Percentiles rank a stretch among this genome's conserved stretches.
Conservation (phyloP, 1,284 basidiomycete genomes). For the Ustilago sp. region DNA sequence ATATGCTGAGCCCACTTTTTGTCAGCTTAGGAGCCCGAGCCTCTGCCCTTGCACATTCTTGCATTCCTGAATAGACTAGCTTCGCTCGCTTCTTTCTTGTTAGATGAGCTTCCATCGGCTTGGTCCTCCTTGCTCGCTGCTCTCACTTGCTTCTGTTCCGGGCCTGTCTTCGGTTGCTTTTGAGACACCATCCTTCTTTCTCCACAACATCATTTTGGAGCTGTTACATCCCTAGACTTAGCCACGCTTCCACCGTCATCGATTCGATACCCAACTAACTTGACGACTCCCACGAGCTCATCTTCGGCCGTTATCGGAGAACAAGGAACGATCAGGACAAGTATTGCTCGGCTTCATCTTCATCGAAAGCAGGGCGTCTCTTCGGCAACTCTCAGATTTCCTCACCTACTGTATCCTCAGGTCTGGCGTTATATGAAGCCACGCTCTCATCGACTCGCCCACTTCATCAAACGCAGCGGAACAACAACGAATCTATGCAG, state of each 20-base stretch:
- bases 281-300: neutral
- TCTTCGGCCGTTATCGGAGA: neutral
- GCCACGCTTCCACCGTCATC: neutral
- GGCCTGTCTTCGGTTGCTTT: neutral
- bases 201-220: neutral
- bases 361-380: neutral
- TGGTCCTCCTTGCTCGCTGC: neutral
- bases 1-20: neutral
- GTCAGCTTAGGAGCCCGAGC: neutral
- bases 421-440: neutral
- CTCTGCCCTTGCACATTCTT: constrained; percentile 3
- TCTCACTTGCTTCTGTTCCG: neutral
- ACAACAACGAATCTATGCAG: neutral
- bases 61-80: neutral
- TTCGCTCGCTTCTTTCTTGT: neutral
- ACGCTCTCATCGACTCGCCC: neutral
- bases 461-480: neutral
- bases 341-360: neutral
- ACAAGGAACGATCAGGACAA: neutral
- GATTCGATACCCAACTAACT: no score
- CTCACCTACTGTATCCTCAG: neutral
- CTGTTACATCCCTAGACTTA: neutral
- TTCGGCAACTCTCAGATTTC: neutral
- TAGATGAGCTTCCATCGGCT: neutral
- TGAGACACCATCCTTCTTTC: neutral